These are phyloP conservation scores for Barnettozyma sp. DNA, from an alignment of 805 yeast genomes.

Conservation along the genomic window DNA sequence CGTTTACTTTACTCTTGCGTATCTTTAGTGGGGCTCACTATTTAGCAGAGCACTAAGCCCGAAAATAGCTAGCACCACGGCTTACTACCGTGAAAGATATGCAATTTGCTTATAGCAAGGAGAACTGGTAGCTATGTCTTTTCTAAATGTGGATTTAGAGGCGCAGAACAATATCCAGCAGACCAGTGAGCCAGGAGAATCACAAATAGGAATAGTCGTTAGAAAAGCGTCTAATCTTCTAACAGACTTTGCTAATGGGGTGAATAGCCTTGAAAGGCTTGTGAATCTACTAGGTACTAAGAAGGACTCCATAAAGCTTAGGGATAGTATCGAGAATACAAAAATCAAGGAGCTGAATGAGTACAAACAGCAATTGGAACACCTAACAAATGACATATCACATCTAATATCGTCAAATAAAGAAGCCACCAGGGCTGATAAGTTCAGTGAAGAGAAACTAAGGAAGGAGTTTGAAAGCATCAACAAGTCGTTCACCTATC, in stretches of 20 bases:
- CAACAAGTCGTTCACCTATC: constrained; percentile 35
- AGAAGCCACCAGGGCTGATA: constrained; percentile 16
- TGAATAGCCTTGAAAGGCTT: constrained; percentile 43
- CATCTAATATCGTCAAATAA: constrained; percentile 16
- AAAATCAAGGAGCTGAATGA: constrained; percentile 20
- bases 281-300: constrained; percentile 46
- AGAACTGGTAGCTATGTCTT: constrained; percentile 23
- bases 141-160: constrained; percentile 25
- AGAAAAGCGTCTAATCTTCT: constrained; percentile 23
- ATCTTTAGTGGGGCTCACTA: too few species aligned
- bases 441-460: constrained; percentile 35
- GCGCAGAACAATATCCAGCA: constrained; percentile 17
- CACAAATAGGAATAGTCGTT: constrained; percentile 20
- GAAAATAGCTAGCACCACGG: too few species aligned
- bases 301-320: constrained; percentile 29
- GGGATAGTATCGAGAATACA: constrained; percentile 28
- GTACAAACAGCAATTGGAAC: constrained; percentile 29
- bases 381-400: constrained; percentile 23
- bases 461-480: constrained; percentile 49
- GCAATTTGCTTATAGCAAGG: too few species aligned
- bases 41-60: too few species aligned
- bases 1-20: too few species aligned
- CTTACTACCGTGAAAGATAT: too few species aligned
- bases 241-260: constrained; percentile 40
- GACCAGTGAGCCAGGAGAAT: constrained; percentile 5